Evolutionary conservation across 805 yeast genomes (phyloP), one percentile per base, ranked within the genome.

Genomic region (Lachancea cidri): DNA sequence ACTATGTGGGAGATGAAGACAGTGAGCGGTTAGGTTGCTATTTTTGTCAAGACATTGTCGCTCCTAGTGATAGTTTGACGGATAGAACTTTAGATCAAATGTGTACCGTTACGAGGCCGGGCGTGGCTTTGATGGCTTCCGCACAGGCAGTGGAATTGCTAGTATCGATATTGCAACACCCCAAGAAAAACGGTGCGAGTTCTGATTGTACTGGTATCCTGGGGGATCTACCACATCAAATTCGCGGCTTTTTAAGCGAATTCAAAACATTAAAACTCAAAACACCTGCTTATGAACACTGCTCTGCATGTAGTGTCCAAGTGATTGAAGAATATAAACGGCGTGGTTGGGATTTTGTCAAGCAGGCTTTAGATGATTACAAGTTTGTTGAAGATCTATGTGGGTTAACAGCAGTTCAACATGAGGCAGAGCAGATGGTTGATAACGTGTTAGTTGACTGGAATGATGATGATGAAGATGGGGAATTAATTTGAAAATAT

Each of bases 41-140:
- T 64, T 93, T 83, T 62, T 93, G 99, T 63, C 86, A 87, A 58
- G 98, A 93, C 58, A 89, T 93, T 6, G 87, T 87, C 39, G 98
- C 97, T 0, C 98, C 99, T 0, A 70, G 79, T 2, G 95, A 93
- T 58, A 83, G 95, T 43, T 65, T 86, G n/a, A 72, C 86, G 0
- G 95, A 88, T 55, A 71, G 95, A 38, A 85, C 97, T 0, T 67
- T 93, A 42, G 99, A 93, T 64, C 98, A 93, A 62, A 93, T 93
- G 97, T 93, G 99, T 57, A 93, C 99, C 0, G 98, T 93, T 1
- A 93, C 98, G 0, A 71, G 98, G 31, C 98, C 99, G 0, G 98
- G 99, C 0, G 89, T 84, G 1, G 96, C 99, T 0, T 66, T 84
- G 53, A 66, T 87, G 64, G 97, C 98, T 0, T 76, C 95, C 0